Base-by-base conservation (phyloP, 164 flowering plant species). In the Annona squamosa region DNA sequence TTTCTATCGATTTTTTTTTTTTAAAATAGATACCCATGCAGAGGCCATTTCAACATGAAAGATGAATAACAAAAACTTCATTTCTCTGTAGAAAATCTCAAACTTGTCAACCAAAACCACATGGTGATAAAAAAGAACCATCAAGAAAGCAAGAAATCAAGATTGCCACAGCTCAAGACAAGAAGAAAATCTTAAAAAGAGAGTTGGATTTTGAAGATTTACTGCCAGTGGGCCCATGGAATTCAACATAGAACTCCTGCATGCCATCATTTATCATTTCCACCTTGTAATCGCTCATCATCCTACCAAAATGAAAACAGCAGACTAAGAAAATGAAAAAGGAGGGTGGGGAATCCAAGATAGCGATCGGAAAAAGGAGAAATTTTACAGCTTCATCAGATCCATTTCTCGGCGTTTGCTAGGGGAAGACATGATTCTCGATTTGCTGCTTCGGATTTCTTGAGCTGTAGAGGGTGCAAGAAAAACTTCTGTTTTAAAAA, bases 251-350 rank as follows among this genome's bases (percentile, higher is more conserved):
- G 79, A 94, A 94, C 81, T 94, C 94, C 71, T 91, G 97, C 91
- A 92, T 88, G 81, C 92, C 92, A 81, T 94, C 98, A 73, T 94
- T 92, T 81, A 94, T 85, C 96, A 85, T 94, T 84, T 94, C 98
- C 81, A 94, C 98, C 71, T 80, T 56, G 77, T 78, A 81, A 66
- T 81, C 83, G 45, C 81, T 77, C 79, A 81, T 81, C 83, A 78
- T 81, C 78, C 83, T 81, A 48, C 2, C 48, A 37, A 62, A 71
- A 65, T 45, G 46, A 19, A 19, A 2, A 18, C 4, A n/a, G 67
- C 12, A 62, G 69, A 62, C 3, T 19, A 66, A 44, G 42, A 37
- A 52, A 75, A 75, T 16, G 45, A 65, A 56, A 46, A 71, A 71
- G 65, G 26, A 26, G 52, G 48, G 3, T 4, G 72, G 46, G 41